These are phyloP conservation scores for Staphylotrichum longicolle DNA, from an alignment of 495 filamentous ascomycete species.

Conservation along the genomic window DNA sequence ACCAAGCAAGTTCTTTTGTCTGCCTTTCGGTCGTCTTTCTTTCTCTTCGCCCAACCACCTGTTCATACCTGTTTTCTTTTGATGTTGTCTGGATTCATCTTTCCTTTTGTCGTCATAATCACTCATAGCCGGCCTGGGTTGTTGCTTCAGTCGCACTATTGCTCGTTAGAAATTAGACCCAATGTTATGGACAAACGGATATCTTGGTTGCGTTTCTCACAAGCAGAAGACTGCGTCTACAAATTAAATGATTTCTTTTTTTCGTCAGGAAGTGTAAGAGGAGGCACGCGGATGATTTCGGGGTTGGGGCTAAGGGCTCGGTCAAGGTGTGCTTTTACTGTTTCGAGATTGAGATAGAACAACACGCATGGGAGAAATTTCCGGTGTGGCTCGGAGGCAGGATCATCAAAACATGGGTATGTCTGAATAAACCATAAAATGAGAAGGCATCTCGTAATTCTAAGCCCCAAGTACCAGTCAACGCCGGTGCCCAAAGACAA, in stretches of 20 bases:
- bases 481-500: background rate
- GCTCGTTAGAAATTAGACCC: conserved; percentile 15
- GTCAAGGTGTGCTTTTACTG: no score
- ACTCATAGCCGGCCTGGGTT: conserved; percentile 19
- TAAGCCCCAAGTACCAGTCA: background rate
- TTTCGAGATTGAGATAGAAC: no score
- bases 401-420: no score
- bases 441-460: background rate
- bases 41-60: conserved; percentile 20
- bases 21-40: conserved; percentile 1
- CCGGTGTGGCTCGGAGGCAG: no score
- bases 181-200: conserved; percentile 22
- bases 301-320: no score
- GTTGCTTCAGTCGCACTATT: conserved; percentile 10
- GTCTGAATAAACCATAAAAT: background rate
- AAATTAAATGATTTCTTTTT: no score
- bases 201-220: background rate
- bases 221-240: no score
- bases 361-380: no score
- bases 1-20: conserved; percentile 17
- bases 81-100: conserved; percentile 17
- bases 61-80: conserved; percentile 14
- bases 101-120: conserved; percentile 15
- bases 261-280: no score
- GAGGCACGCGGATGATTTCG: no score